Conservation (phyloP, 495 filamentous ascomycete species). For the Aspergillus wentii region DNA sequence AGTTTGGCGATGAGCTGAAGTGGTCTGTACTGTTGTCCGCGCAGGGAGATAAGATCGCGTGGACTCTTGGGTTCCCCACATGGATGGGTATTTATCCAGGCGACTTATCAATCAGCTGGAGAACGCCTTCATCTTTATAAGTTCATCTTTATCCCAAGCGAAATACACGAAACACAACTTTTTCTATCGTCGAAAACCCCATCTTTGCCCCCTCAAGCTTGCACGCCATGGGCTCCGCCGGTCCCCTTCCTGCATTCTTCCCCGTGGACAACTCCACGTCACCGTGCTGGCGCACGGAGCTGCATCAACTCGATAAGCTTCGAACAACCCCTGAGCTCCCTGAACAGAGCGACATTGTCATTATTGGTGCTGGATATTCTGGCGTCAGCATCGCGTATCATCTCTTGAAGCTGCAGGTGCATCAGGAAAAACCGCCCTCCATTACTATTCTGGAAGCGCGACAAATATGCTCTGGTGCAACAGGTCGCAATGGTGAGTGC, state of each 20-base stretch:
- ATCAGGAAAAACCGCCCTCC: slow-evolving; percentile 10
- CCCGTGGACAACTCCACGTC: slow-evolving; percentile 47
- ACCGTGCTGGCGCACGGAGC: slow-evolving; percentile 63
- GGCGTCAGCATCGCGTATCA: slow-evolving; percentile 60
- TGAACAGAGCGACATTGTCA: slow-evolving; percentile 50
- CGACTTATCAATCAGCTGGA: too few species aligned
- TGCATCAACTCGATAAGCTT: slow-evolving; percentile 50
- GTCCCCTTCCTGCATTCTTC: slow-evolving; percentile 3
- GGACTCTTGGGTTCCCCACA: too few species aligned
- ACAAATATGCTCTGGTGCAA: slow-evolving; percentile 38
- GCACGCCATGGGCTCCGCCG: neutral
- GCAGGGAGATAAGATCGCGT: too few species aligned
- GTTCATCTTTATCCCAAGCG: too few species aligned
- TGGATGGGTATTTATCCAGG: too few species aligned
- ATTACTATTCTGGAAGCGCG: slow-evolving; percentile 37
- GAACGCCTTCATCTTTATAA: too few species aligned
- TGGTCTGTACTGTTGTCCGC: too few species aligned
- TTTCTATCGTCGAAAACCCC: too few species aligned
- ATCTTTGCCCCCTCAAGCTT: too few species aligned
- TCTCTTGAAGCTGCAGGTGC: slow-evolving; percentile 35
- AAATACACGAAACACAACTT: too few species aligned
- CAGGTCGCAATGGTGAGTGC: slow-evolving; percentile 33
- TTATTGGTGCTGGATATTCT: slow-evolving; percentile 69
- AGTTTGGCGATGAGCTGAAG: too few species aligned
- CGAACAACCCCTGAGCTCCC: slow-evolving; percentile 47